Percentiles rank a stretch among this genome's conserved stretches.
Conservation (phyloP, 2,329 filamentous ascomycete species). For the Botrytis porri region DNA sequence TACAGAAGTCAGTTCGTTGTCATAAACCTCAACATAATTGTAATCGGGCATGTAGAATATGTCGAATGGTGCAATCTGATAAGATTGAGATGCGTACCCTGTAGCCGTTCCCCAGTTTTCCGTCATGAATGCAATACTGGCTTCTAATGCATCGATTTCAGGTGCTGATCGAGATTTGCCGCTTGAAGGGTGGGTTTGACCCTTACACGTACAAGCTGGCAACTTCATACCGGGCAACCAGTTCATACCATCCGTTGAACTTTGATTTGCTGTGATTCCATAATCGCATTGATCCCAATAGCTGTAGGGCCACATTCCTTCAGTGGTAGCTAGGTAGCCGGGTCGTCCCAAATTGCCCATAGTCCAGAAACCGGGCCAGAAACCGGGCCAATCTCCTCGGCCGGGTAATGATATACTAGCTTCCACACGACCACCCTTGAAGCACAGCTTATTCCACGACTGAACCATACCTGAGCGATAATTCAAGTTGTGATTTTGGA, state of each 20-base stretch:
- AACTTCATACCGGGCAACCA: slow-evolving; percentile 67
- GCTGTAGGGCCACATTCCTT: slow-evolving; percentile 73
- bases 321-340: slow-evolving; percentile 66
- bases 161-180: slow-evolving; percentile 65
- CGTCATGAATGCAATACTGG: slow-evolving; percentile 46
- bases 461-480: slow-evolving; percentile 73
- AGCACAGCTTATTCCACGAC: slow-evolving; percentile 71
- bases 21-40: slow-evolving; percentile 64
- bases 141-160: slow-evolving; percentile 71
- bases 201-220: slow-evolving; percentile 63
- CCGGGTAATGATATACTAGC: slow-evolving; percentile 69
- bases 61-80: slow-evolving; percentile 68
- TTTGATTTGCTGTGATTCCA: slow-evolving; percentile 71
- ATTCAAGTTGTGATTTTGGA: slow-evolving; percentile 61
- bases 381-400: slow-evolving; percentile 61
- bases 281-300: slow-evolving; percentile 66
- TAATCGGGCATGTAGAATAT: slow-evolving; percentile 65
- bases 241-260: slow-evolving; percentile 62
- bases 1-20: slow-evolving; percentile 53
- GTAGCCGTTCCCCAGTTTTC: slow-evolving; percentile 44
- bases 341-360: slow-evolving; percentile 72
- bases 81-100: slow-evolving; percentile 63
- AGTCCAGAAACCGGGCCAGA: slow-evolving; percentile 75
- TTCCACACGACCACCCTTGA: slow-evolving; percentile 68
- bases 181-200: slow-evolving; percentile 62